Base-by-base conservation (phyloP, 2,329 filamentous ascomycete genomes). In the Bisporella sp. region DNA sequence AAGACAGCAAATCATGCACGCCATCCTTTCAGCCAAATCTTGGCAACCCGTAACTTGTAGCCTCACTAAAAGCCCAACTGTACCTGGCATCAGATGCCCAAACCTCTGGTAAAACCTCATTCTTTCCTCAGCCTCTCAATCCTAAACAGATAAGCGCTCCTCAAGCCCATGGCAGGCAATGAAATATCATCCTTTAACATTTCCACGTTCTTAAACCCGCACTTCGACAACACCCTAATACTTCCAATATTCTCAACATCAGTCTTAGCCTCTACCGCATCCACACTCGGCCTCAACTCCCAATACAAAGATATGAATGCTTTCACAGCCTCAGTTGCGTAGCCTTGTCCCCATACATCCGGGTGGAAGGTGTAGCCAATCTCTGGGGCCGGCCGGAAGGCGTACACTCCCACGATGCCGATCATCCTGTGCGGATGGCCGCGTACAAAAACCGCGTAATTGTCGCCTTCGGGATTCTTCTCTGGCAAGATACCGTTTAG, bases 151-250 rank as follows among this genome's bases (percentile, higher is more conserved):
- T 21, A 21, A 70, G 49, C 70, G 68, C 0, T 62, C 63, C 28
- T 21, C 21, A 21, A 21, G 3, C 21, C 21, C 21, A 21, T 21
- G 21, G 21, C 21, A 21, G 21, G 21, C 21, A 21, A 21, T 21
- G 21, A 21, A 21, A 21, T 21, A 21, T 21, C 21, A 21, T 46
- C 53, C 37, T 50, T 48, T 29, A 37, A 29, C 35, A 30, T 44
- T 48, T 48, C 39, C 31, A 48, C 46, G 42, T 56, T 46, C 29
- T 35, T 49, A 42, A 64, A 65, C 5, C 61, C 60, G 54, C 60
- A 59, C 43, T 63, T 64, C 46, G 51, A 46, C 47, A 64, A 30
- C 4, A 65, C 62, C 33, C 54, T 57, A 13, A 54, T 57, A 41
- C 61, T 64, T 29, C 53, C 55, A 5, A 31, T 12, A 48, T 63